Base-by-base conservation (phyloP, 1,284 basidiomycete genomes). In the Marasmius tenuissimus region DNA sequence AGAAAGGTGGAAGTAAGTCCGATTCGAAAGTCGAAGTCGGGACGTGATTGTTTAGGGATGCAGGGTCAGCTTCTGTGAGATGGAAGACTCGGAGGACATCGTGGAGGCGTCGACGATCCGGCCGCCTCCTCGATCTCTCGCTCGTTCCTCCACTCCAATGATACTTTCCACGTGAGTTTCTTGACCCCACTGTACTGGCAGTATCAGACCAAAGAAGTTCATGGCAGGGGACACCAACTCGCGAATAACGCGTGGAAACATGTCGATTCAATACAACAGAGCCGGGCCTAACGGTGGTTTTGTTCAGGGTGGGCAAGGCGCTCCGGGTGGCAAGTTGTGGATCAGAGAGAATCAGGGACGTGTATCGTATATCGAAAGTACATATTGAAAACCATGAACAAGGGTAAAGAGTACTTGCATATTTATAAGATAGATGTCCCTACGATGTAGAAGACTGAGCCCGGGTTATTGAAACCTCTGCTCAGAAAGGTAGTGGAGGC, bases 321-420 rank as follows among this genome's bases (percentile, higher is more conserved):
- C 16, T 6, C n/a, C 47, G 9, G n/a, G n/a, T n/a, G n/a, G n/a
- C 27, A n/a, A n/a, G 9, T 48, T 16, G 27, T 6, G 8, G n/a
- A 16, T 8, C n/a, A 18, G n/a, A 42, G 40, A 18, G 39, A 66
- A 60, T 64, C 38, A 57, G 64, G 35, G 57, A 63, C 49, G 65
- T 61, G 37, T 57, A 64, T 57, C 61, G 62, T 60, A 38, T 27
- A 20, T 61, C 14, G 62, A 63, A 52, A 47, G 62, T 63, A 51
- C n/a, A 51, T 56, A n/a, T 6, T 55, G 7, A 9, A 34, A n/a
- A 14, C 37, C 18, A 2, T 20, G n/a, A 33, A 38, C 16, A n/a
- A n/a, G n/a, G n/a, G n/a, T n/a, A n/a, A n/a, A n/a, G n/a, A n/a
- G n/a, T n/a, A n/a, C n/a, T n/a, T n/a, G n/a, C n/a, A n/a, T n/a